Base-by-base conservation (phyloP, 177 flowering plant genomes). In the Vitis hybrid region DNA sequence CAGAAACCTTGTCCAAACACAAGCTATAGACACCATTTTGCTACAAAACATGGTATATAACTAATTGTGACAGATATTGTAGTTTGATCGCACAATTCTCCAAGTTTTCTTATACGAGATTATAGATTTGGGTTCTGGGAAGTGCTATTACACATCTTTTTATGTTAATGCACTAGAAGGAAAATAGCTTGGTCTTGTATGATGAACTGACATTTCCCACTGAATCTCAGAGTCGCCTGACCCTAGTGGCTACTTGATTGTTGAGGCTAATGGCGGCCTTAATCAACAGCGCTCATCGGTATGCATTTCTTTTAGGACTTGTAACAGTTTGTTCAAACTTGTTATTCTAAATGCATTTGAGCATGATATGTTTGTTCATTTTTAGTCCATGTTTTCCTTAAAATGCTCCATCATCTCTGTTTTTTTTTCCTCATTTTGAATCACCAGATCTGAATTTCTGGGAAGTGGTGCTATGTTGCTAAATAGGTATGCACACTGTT, bases 261-360 rank as follows among this genome's bases (percentile, higher is more conserved):
- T 94, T 60, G 97, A 89, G 62, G 98, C 92, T 67, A 94, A 94
- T 81, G 97, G 98, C 30, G 98, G 98, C 60, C 92, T 94, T 52
- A 92, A 94, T 76, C 98, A 94, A 71, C 98, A 94, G 69, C 91
- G 98, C 24, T 85, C 97, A 50, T 90, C 98, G 83, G 97, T 94
- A 87, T 77, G 83, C 62, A 57, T 56, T 62, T 66, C 2, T 27
- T 27, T 52, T 56, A 64, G 1, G 30, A 27, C 30, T 27, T 27
- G 30, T 54, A 46, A 15, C 68, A 16, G 30, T 2, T 52, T 48
- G 19, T 46, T 51, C 56, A 19, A 32, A 8, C 18, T 14, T 61
- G 11, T 61, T 11, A 32, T 13, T 9, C 35, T 61, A 10, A 32
- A 27, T 27, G 11, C 15, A 27, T 27, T 0, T 62, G 50, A 19